Conservation (phyloP, 2,329 filamentous ascomycete species). For the Diaporthe ilicicola region DNA sequence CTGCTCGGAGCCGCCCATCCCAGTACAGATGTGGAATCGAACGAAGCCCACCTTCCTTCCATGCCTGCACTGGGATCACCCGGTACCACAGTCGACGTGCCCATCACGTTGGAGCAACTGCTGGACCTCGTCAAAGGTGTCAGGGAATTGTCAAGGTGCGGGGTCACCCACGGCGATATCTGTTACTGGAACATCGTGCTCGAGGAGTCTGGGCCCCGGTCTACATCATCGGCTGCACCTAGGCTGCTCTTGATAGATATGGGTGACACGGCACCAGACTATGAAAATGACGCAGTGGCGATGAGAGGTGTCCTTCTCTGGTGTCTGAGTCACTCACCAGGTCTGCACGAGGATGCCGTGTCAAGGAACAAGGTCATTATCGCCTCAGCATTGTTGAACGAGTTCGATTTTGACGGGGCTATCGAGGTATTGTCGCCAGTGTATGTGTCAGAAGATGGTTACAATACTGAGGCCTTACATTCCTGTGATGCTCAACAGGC, state of each 20-base stretch:
- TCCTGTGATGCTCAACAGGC: neutral
- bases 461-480: neutral
- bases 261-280: neutral
- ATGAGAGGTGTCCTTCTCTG: neutral
- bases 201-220: neutral
- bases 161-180: neutral
- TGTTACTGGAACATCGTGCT: neutral
- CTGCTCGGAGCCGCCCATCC: neutral
- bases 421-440: neutral
- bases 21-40: neutral
- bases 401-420: neutral
- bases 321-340: neutral
- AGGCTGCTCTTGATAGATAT: slow-evolving; percentile 1
- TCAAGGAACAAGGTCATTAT: neutral
- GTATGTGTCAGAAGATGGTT: neutral
- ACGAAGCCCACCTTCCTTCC: neutral
- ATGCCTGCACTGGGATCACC: neutral
- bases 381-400: neutral
- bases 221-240: neutral
- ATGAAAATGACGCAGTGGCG: neutral
- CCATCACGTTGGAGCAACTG: neutral
- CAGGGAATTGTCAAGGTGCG: neutral
- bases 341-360: neutral
- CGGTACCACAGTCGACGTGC: neutral
- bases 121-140: neutral